Conservation (phyloP, 2,329 filamentous ascomycete genomes). For the Hypoxylon sp. region DNA sequence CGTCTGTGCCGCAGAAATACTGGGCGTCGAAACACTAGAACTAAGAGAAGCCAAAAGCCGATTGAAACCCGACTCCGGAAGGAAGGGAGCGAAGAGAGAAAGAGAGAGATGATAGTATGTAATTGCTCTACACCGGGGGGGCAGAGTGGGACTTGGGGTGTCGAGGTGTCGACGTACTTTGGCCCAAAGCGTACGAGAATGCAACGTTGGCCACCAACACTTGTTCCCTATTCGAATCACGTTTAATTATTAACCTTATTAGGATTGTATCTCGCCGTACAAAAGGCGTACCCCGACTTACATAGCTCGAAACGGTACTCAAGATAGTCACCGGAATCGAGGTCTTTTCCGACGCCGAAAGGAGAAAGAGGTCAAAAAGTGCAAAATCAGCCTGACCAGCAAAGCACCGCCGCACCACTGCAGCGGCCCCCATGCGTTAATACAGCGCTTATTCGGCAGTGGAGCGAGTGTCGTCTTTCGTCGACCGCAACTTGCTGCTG, state of each 20-base stretch:
- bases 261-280: slow-evolving; percentile 17
- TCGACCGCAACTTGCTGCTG: slow-evolving; percentile 35
- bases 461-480: slow-evolving; percentile 18
- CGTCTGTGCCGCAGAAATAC: slow-evolving; percentile 20
- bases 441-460: slow-evolving; percentile 47
- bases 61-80: slow-evolving; percentile 22
- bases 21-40: slow-evolving; percentile 24
- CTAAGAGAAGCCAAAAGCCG: slow-evolving; percentile 24
- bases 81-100: slow-evolving; percentile 8
- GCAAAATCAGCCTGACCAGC: slow-evolving; percentile 43
- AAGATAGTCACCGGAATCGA: slow-evolving; percentile 1
- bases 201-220: slow-evolving; percentile 39
- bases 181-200: slow-evolving; percentile 34
- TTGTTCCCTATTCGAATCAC: slow-evolving; percentile 31
- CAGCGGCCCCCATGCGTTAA: slow-evolving; percentile 37
- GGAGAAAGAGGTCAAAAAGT: slow-evolving; percentile 22
- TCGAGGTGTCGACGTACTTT: slow-evolving; percentile 18
- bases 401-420: slow-evolving; percentile 47
- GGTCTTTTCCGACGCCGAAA: slow-evolving; percentile 16
- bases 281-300: slow-evolving; percentile 3
- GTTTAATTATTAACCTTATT: slow-evolving; percentile 24
- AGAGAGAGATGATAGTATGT: slow-evolving; percentile 22
- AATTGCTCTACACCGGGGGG: slow-evolving; percentile 15
- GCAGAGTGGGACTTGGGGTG: slow-evolving; percentile 15
- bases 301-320: slow-evolving; percentile 5